Evolutionary conservation across 2,329 filamentous ascomycete species (phyloP), one percentile per base, ranked within the genome.

Genomic region (Arachnomyces sp.): DNA sequence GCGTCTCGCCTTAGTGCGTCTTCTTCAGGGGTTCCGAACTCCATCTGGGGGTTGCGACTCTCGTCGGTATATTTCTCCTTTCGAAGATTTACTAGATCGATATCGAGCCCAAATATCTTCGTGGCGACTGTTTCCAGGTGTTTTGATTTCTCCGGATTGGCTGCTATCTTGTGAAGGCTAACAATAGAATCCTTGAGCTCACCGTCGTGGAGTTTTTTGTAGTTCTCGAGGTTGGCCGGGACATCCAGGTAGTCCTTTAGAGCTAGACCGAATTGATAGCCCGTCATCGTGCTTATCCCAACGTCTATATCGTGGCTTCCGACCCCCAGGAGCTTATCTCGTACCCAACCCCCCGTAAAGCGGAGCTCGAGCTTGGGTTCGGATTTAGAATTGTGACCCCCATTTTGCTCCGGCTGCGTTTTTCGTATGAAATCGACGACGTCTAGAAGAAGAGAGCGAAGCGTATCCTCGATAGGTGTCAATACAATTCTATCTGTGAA

Each of bases 91-190:
- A 98, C 92, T 56, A 98, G 81, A 58, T 98, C 90, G 35, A 95
- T 76, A 56, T 96, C 90, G 36, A 93, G 73, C 1, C 84, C 87
- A 54, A 94, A 81, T 43, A 96, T 79, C 49, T 74, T 83, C 16
- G 84, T 87, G 7, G 87, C 94, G 36, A 87, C 84, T 0, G 90
- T 96, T 63, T 94, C 90, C 11, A 96, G 75, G 58, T 96, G 86
- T 65, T 96, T 96, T 14, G 88, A 94, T 66, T 94, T 95, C 55
- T 95, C 88, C 1, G 89, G 90, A 59, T 96, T 96, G 42, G 82
- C 82, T 38, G 83, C 82, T 50, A 95, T 90, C 61, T 87, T 93
- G 70, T 95, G 83, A 25, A 95, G 71, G 47, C 77, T 82, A 36
- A 83, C 81, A 39, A 92, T 71, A 42, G 81, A 80, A 38, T 74